Evolutionary conservation across 2,329 filamentous ascomycete species (phyloP).

Genomic region (Neofusicoccum parvum): DNA sequence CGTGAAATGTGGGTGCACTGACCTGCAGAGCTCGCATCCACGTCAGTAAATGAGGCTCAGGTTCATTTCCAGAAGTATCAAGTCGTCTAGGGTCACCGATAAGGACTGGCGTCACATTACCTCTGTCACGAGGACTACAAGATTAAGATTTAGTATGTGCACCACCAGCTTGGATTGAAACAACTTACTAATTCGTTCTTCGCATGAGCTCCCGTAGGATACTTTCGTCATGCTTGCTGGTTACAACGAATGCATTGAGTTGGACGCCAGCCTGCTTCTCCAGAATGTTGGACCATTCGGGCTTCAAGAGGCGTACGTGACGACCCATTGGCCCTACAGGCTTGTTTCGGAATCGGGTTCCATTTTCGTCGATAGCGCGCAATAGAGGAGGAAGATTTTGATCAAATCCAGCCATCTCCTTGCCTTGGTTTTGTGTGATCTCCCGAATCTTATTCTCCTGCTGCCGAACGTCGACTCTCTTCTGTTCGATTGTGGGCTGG

Average conservation of each 20-base stretch:
- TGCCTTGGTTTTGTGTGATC: slow-evolving; percentile 60
- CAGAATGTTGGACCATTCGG: slow-evolving; percentile 80
- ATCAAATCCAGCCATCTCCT: slow-evolving; percentile 67
- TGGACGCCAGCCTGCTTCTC: slow-evolving; percentile 73
- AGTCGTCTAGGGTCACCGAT: slow-evolving; percentile 63
- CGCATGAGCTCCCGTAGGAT: slow-evolving; percentile 68
- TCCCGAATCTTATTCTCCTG: slow-evolving; percentile 55
- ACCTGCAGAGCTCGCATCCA: slow-evolving; percentile 74
- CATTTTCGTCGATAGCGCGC: slow-evolving; percentile 64
- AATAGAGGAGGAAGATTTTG: slow-evolving; percentile 64
- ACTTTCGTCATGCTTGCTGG: slow-evolving; percentile 73
- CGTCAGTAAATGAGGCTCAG: slow-evolving; percentile 72
- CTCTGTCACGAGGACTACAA: background rate
- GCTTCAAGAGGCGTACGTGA: slow-evolving; percentile 74
- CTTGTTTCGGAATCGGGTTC: slow-evolving; percentile 66
- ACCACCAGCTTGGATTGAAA: background rate
- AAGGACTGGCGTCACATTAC: slow-evolving; percentile 9
- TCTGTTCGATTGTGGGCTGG: slow-evolving; percentile 30
- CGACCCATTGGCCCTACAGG: slow-evolving; percentile 85
- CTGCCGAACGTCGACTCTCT: slow-evolving; percentile 53
- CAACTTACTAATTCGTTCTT: slow-evolving; percentile 53
- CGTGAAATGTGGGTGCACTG: slow-evolving; percentile 21
- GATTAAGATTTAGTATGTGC: background rate
- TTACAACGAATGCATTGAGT: slow-evolving; percentile 80
- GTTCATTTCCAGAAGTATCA: slow-evolving; percentile 70